These are phyloP conservation scores for Colletotrichum sp. DNA, from an alignment of 2,329 filamentous ascomycete genomes.

Conservation along the genomic window DNA sequence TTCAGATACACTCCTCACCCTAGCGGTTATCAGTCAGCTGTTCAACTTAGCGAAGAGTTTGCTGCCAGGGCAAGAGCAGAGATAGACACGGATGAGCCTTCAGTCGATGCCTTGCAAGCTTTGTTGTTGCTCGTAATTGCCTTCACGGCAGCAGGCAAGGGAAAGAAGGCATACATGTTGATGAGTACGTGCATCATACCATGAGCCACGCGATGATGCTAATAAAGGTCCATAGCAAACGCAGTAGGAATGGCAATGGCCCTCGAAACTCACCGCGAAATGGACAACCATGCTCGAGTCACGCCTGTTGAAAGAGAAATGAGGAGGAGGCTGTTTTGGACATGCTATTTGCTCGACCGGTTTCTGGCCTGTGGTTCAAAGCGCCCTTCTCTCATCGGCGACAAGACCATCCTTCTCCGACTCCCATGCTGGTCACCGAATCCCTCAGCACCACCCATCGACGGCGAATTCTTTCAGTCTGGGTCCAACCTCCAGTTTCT, in stretches of 20 bases:
- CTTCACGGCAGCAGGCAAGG: constrained; percentile 78
- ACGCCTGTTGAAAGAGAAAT: constrained; percentile 76
- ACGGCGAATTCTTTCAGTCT: constrained; percentile 82
- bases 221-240: constrained; percentile 56
- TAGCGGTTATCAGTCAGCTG: constrained; percentile 69
- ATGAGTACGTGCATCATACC: constrained; percentile 61
- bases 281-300: constrained; percentile 66
- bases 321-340: constrained; percentile 84
- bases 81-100: constrained; percentile 81
- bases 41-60: constrained; percentile 74
- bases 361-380: constrained; percentile 83
- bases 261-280: constrained; percentile 80
- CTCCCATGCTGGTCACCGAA: constrained; percentile 76
- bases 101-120: constrained; percentile 77
- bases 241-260: constrained; percentile 85
- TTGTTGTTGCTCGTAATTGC: constrained; percentile 77
- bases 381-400: constrained; percentile 78
- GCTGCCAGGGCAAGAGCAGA: constrained; percentile 71
- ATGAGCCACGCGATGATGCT: not conserved
- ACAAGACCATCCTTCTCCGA: constrained; percentile 76
- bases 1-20: constrained; percentile 73
- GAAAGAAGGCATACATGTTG: constrained; percentile 88
- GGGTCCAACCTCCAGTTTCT: constrained; percentile 79
- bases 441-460: constrained; percentile 64
- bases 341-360: constrained; percentile 86